Evolutionary conservation across 306 rosid species (phyloP).

Genomic region (Lagenaria siceraria): DNA sequence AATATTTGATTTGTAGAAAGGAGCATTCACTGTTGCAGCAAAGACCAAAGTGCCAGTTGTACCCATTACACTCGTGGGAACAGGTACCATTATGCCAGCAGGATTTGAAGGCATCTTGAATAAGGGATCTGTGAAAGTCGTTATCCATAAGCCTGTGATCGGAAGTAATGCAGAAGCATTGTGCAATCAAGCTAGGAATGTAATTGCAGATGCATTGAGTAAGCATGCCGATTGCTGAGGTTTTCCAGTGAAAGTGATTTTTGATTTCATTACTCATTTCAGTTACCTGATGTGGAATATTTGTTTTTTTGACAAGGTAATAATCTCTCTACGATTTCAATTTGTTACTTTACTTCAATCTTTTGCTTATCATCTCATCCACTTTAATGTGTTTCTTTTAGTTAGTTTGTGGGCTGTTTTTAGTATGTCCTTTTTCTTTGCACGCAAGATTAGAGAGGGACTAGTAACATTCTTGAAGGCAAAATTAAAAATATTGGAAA

Average conservation of each 20-base stretch:
- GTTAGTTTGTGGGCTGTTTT: too few species aligned
- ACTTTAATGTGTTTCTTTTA: not conserved
- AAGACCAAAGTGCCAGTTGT: constrained; percentile 68
- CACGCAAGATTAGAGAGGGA: not conserved
- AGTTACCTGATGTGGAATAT: not conserved
- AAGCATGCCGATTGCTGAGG: constrained; percentile 21
- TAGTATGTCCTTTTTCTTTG: too few species aligned
- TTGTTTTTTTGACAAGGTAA: constrained; percentile 1
- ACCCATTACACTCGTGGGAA: constrained; percentile 82
- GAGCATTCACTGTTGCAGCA: constrained; percentile 89
- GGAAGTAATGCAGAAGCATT: constrained; percentile 48
- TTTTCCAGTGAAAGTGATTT: constrained; percentile 3
- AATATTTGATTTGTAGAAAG: constrained; percentile 42
- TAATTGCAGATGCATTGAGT: constrained; percentile 40
- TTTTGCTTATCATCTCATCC: not conserved
- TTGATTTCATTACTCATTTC: constrained; percentile 14
- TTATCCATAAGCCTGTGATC: constrained; percentile 58
- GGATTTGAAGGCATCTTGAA: constrained; percentile 72
- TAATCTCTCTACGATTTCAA: not conserved
- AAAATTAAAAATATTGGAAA: not conserved
- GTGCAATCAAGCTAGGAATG: constrained; percentile 57
- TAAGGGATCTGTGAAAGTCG: constrained; percentile 56
- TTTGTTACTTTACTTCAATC: not conserved
- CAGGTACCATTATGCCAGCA: constrained; percentile 84
- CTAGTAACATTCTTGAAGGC: not conserved